phyloP scores from a whole-genome alignment of 2,329 filamentous ascomycete genomes.

The Chrysoporthe cubensis region DNA sequence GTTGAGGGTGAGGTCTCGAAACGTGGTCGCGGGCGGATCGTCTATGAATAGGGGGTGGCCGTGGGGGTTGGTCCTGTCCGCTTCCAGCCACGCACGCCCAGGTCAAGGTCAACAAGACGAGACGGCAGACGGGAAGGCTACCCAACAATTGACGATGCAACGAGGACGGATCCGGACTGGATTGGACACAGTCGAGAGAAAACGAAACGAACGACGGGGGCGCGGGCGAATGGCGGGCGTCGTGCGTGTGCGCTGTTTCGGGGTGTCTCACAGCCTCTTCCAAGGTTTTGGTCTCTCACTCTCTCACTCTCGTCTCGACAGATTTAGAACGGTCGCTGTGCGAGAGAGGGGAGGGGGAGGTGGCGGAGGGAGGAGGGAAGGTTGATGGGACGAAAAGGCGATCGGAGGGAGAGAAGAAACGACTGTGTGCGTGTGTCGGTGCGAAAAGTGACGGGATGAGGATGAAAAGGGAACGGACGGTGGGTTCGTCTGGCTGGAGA shows the following conservation, averaged over 20 bases:
- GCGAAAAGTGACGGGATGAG: conserved; percentile 9
- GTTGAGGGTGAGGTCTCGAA: not conserved
- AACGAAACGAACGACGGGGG: conserved; percentile 10
- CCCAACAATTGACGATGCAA: not conserved
- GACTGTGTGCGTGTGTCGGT: not conserved
- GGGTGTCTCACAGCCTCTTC: conserved; percentile 13
- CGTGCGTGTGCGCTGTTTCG: conserved; percentile 16
- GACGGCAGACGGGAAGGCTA: not conserved
- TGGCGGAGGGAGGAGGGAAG: not conserved
- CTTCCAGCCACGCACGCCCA: conserved; percentile 8
- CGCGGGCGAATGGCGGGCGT: conserved; percentile 7
- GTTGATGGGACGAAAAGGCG: conserved; percentile 11
- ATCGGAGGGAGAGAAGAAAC: conserved; percentile 4
- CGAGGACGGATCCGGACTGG: not conserved
- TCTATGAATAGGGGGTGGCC: conserved; percentile 14
- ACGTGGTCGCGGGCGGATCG: conserved; percentile 3
- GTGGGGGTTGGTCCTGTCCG: conserved; percentile 6
- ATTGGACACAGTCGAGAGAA: conserved; percentile 1
- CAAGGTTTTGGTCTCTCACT: not conserved
- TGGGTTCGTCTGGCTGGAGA: conserved; percentile 6
- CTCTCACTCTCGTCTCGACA: conserved; percentile 5
- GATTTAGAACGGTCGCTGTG: not conserved
- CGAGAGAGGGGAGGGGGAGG: not conserved
- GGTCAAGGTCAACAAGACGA: conserved; percentile 7
- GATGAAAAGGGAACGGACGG: conserved; percentile 20